Base-by-base conservation (phyloP, 768 basidiomycete genomes). In the Cystobasidiopsis lactophilus region DNA sequence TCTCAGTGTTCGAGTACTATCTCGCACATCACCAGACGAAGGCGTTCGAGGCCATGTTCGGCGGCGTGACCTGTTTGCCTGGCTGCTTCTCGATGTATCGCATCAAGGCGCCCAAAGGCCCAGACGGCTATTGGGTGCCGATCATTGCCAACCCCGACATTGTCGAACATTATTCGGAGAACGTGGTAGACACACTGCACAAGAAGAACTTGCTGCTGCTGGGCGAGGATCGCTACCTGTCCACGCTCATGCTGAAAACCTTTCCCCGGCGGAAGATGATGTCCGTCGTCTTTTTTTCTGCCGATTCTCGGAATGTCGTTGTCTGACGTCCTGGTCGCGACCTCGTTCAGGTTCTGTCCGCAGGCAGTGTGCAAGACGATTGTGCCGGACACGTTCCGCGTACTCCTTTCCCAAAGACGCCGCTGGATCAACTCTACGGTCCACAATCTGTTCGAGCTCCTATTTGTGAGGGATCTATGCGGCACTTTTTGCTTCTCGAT, bases 1-100 rank as follows among this genome's bases (percentile, higher is more conserved):
- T 19, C 7, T 11, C 59, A 95, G 93, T 96, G 52, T 98, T 98
- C 66, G 91, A 98, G 69, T 98, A 98, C 68, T 98, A 96, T 72
- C 93, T 95, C 69, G 95, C 93, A 9, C 93, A 98, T 65, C 91
- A 96, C 66, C 75, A 89, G 74, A 91, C 86, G 37, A 98, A 98
- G 72, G 91, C 91, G 3, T 96, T 96, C 72, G 93, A 98, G 70
- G 86, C 89, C 3, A 89, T 91, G 80, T 96, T 96, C 62, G 93
- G 93, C 63, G 88, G 91, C 74, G 93, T 98, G 5, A 96, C 93
- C 52, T 98, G 93, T 75, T 74, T 98, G 59, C 93, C 93, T 23
- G 93, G 93, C 58, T 98, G 93, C 71, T 98, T 98, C 76, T 85
- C 80, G 60, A 96, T 95, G 91, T 96, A 96, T 70, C 79, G 93